Conservation (phyloP, 2,329 filamentous ascomycete species). For the Elsinoe necatrix region DNA sequence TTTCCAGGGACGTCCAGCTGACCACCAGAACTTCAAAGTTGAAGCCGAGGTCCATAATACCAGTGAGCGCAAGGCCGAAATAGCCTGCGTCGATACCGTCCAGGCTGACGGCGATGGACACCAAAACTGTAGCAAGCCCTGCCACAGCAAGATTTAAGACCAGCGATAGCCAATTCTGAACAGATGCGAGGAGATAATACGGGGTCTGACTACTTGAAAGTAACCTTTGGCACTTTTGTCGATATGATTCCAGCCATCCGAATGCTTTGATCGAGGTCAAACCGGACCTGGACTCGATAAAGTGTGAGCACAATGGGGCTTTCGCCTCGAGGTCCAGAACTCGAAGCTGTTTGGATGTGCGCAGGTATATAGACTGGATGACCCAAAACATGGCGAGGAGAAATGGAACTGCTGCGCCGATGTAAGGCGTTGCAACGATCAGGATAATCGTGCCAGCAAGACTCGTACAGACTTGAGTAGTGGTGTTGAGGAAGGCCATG, state of each 20-base stretch:
- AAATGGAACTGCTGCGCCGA: constrained; percentile 33
- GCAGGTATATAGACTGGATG: constrained; percentile 40
- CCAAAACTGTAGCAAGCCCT: constrained; percentile 22
- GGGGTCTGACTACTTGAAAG: constrained; percentile 37
- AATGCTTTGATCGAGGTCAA: constrained; percentile 45
- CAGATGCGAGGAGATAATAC: constrained; percentile 38
- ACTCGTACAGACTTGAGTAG: constrained; percentile 7
- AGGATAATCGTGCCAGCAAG: constrained; percentile 13
- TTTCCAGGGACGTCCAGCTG: constrained; percentile 51
- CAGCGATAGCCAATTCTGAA: constrained; percentile 39
- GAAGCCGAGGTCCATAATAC: constrained; percentile 46
- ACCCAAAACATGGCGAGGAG: constrained; percentile 9
- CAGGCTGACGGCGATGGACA: constrained; percentile 33
- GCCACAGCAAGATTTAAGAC: constrained; percentile 34
- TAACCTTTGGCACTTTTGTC: constrained; percentile 29
- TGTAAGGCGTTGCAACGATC: constrained; percentile 34
- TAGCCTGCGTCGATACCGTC: constrained; percentile 45
- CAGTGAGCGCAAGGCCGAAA: constrained; percentile 42
- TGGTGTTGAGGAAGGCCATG: constrained; percentile 12
- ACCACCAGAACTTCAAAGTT: constrained; percentile 43
- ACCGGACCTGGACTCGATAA: constrained; percentile 43
- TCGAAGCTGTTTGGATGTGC: constrained; percentile 41
- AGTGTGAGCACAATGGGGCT: constrained; percentile 44
- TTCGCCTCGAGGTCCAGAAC: constrained; percentile 47
- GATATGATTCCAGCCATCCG: constrained; percentile 35